Conservation (phyloP, 1,139 yeast genomes). For the Geotrichum aggregatum region DNA sequence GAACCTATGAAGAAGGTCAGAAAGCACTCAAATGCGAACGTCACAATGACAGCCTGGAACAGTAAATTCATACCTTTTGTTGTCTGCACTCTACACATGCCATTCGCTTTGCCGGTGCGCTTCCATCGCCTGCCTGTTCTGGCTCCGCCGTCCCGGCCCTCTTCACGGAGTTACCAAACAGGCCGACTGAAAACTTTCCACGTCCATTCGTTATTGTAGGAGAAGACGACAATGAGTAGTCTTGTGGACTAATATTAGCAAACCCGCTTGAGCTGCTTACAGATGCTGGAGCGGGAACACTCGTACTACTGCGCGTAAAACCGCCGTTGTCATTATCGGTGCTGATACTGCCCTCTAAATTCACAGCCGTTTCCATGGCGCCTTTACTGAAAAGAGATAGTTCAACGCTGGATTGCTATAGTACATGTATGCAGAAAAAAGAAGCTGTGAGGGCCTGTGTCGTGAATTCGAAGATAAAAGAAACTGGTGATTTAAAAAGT, state of each 20-base stretch:
- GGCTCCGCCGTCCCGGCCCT: background rate
- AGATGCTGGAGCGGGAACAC: too few relatives aligned
- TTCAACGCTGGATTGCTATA: too few relatives aligned
- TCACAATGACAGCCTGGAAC: too few relatives aligned
- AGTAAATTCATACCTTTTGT: conserved; percentile 52
- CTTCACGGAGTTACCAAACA: background rate
- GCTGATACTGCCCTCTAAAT: too few relatives aligned
- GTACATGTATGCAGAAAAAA: too few relatives aligned
- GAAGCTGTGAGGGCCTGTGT: background rate
- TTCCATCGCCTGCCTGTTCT: background rate
- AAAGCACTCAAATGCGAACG: too few relatives aligned
- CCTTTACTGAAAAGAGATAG: background rate
- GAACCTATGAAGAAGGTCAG: conserved; percentile 37
- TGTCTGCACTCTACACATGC: conserved; percentile 97
- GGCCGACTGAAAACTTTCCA: background rate
- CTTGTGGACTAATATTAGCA: background rate
- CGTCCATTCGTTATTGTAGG: background rate
- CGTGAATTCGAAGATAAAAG: background rate
- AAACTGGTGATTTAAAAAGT: background rate
- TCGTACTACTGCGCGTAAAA: too few relatives aligned
- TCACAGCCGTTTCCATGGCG: background rate
- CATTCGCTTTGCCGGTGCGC: conserved; percentile 48
- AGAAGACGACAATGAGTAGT: background rate
- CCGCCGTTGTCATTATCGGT: too few relatives aligned
- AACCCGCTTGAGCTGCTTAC: background rate